phyloP scores from a whole-genome alignment of 2,329 filamentous ascomycete genomes.

The Eutypa lata region DNA sequence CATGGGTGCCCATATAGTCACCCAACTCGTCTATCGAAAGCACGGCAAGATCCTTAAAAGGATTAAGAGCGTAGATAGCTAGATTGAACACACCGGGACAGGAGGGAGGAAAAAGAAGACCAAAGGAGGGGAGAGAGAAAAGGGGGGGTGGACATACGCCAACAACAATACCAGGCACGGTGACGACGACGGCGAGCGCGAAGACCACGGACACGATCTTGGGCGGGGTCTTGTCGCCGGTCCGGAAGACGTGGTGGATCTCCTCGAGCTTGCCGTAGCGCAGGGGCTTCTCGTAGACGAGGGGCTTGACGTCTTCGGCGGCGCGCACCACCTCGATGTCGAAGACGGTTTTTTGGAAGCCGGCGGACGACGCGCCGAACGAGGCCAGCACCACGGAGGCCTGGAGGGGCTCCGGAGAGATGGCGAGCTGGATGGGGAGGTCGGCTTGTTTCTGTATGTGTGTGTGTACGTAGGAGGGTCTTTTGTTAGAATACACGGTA shows the following conservation, averaged over 20 bases:
- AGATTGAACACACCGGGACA: too few relatives aligned
- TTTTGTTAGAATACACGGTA: too few relatives aligned
- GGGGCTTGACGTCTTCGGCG: slow-evolving; percentile 50
- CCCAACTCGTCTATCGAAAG: too few relatives aligned
- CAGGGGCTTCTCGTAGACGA: slow-evolving; percentile 63
- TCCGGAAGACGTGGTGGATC: slow-evolving; percentile 88
- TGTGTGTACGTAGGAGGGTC: background rate
- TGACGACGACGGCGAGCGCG: slow-evolving; percentile 65
- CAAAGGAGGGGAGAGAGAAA: too few relatives aligned
- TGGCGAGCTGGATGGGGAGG: slow-evolving; percentile 78
- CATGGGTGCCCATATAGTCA: too few relatives aligned
- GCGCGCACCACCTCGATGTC: slow-evolving; percentile 66
- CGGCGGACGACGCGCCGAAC: slow-evolving; percentile 70
- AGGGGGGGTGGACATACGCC: slow-evolving; percentile 49
- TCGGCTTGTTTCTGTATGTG: slow-evolving; percentile 74
- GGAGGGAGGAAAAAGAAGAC: too few relatives aligned
- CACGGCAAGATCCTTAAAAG: too few relatives aligned
- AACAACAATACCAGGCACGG: slow-evolving; percentile 70
- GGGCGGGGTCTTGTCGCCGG: slow-evolving; percentile 76
- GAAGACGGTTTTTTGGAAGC: slow-evolving; percentile 67
- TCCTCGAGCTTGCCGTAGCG: slow-evolving; percentile 82
- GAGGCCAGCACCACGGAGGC: slow-evolving; percentile 85
- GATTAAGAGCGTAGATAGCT: too few relatives aligned
- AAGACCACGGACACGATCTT: slow-evolving; percentile 78
- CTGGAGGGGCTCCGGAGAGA: slow-evolving; percentile 63